Evolutionary conservation across 768 basidiomycete species (phyloP).

Genomic region (Clitopilus hobsonii): DNA sequence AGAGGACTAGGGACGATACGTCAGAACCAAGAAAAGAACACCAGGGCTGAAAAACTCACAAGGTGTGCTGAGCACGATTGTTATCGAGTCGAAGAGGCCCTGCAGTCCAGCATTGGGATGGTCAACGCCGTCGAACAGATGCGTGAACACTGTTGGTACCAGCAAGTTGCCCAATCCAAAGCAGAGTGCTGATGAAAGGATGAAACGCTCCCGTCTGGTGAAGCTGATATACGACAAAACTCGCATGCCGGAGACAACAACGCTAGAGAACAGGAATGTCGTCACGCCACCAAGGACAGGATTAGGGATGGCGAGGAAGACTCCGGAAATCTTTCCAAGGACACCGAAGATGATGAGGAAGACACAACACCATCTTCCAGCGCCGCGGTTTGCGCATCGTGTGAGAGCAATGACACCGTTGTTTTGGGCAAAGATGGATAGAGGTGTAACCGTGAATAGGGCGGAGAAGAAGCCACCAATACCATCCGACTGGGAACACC

Average conservation of each 20-base stretch:
- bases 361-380: constrained; percentile 74
- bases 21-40: background rate
- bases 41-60: constrained; percentile 42
- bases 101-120: constrained; percentile 49
- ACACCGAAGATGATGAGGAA: constrained; percentile 81
- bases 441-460: constrained; percentile 75
- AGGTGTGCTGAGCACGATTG: constrained; percentile 76
- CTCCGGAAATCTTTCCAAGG: constrained; percentile 77
- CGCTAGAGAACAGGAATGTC: constrained; percentile 80
- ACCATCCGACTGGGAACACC: constrained; percentile 57
- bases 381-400: constrained; percentile 74
- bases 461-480: constrained; percentile 76
- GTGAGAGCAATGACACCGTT: constrained; percentile 83
- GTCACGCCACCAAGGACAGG: constrained; percentile 83
- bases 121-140: constrained; percentile 62
- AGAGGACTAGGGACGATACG: constrained; percentile 36
- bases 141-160: constrained; percentile 57
- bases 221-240: constrained; percentile 60
- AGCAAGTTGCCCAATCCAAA: constrained; percentile 73
- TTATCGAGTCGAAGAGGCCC: constrained; percentile 73
- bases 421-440: constrained; percentile 70
- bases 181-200: constrained; percentile 63
- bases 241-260: constrained; percentile 64
- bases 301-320: constrained; percentile 82
- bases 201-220: constrained; percentile 61